Evolutionary conservation across 306 rosid genomes (phyloP), one percentile per base, ranked within the genome.

Genomic region (Sicyos baderoa): DNA sequence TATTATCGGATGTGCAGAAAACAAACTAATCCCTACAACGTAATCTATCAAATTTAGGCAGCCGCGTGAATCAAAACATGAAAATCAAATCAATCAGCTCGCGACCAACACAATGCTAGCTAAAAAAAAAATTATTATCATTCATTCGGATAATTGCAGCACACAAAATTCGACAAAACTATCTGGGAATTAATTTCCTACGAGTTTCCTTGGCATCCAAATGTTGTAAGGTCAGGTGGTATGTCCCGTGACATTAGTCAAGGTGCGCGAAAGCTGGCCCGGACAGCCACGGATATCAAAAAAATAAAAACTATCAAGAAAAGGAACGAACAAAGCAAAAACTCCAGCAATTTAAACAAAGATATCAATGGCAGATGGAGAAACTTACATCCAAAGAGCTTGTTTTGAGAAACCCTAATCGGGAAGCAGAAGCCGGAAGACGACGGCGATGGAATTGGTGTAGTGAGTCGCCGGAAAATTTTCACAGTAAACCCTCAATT

Each of bases 401-500:
- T 7, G 68, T n/a, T 35, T 40, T 17, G 27, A 62, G 68, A 37
- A 15, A 15, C 68, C 49, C 44, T 25, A 58, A 29, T 58, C 19
- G 64, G 11, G 44, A 7, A 59, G 37, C 17, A 10, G 19, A 48
- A 19, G 35, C 17, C 15, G 7, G 70, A 44, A 18, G 11, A 18
- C 19, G 53, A 5, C 0, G 44, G 44, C 54, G 72, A 13, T 12
- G 4, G 22, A 14, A 10, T 44, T 21, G 55, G 55, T 12, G 40
- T 42, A 22, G 23, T 19, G 71, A 19, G 8, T 48, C 15, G 23
- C 72, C 72, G 44, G 72, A 7, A 67, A 67, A 14, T 7, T 42
- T 48, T 40, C 16, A 44, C 72, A 56, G 55, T 67, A 1, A 23
- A 67, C 49, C 72, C 72, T 45, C 29, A 49, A 40, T 40, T 63